Conservation (phyloP, 225 moss, liverwort and hornwort species). For the Rhytidiadelphus loreus region DNA sequence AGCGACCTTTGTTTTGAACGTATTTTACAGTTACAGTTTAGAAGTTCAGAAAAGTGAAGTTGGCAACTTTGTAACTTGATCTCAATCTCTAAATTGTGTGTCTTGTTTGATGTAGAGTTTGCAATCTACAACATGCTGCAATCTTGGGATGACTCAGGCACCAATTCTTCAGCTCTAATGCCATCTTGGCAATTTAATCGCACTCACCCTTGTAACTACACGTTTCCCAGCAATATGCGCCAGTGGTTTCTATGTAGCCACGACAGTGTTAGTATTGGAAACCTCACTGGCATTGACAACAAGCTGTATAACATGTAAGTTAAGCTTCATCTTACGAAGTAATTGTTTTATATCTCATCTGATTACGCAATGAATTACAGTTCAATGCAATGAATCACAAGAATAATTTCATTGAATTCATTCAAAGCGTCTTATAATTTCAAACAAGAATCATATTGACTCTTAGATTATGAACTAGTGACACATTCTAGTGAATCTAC, state of each 20-base stretch:
- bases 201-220: neutral
- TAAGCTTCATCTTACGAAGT: neutral
- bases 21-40: neutral
- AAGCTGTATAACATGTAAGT: neutral
- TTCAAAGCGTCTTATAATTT: neutral
- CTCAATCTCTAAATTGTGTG: neutral
- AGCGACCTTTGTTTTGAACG: too few species aligned
- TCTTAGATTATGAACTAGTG: neutral
- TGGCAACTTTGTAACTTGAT: neutral
- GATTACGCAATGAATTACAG: neutral
- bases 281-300: neutral
- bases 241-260: neutral
- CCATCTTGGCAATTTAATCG: neutral
- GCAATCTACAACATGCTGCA: neutral
- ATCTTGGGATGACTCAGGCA: neutral
- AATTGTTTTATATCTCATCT: neutral
- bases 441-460: too few species aligned
- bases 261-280: neutral
- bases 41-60: neutral
- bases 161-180: constrained; percentile 1
- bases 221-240: neutral
- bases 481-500: neutral
- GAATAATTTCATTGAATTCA: too few species aligned
- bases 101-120: neutral
- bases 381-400: too few species aligned